phyloP scores from a whole-genome alignment of 176 grass and related monocot species.

The sorghum (Sorghum bicolor) region Sorghum_bicolor_NCBIv3 NC_012879.2:59316001-59316500 shows the following conservation, averaged over 20 bases:
- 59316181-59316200: background rate
- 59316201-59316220: background rate
- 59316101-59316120: background rate
- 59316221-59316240: background rate
- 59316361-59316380: too few species aligned
- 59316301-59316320: too few species aligned
- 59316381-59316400: too few species aligned
- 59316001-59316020: background rate
- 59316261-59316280: background rate
- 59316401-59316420: too few species aligned
- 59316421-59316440: too few species aligned
- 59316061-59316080: fast-evolving
- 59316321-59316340: too few species aligned
- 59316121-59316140: background rate
- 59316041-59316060: background rate
- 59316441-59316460: too few species aligned
- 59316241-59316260: background rate
- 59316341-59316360: too few species aligned
- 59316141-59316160: too few species aligned
- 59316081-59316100: background rate
- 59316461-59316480: too few species aligned
- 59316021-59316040: background rate
- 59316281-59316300: background rate
- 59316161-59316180: background rate
- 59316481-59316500: too few species aligned